Evolutionary conservation across 768 basidiomycete species (phyloP), one percentile per base, ranked within the genome.

Genomic region (Daedaleopsis nitida): DNA sequence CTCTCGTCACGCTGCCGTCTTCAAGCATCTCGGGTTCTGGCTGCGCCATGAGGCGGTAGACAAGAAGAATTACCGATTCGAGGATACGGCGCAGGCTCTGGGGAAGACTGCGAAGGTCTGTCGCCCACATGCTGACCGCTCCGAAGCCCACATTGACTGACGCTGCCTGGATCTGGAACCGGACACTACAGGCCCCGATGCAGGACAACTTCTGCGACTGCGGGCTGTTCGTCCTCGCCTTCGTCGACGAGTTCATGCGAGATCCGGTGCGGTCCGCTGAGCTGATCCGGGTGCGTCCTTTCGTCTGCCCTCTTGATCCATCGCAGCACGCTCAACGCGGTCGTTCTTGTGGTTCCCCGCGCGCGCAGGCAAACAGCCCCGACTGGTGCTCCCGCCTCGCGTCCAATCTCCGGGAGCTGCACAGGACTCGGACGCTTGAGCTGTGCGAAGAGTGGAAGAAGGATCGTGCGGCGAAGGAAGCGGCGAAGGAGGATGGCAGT

Each of bases 141-240:
- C n/a, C n/a, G n/a, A n/a, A n/a, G n/a, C 44, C 10, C 5, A 23
- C 19, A 27, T 11, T 16, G 21, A 12, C 13, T 27, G 14, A 49
- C 38, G 50, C 45, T 32, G n/a, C 7, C 17, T 49, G n/a, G 49
- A 8, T 4, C 17, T 14, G 23, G 13, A 4, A 13, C 10, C 23
- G 47, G 39, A 42, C 11, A 3, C 39, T 8, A 10, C 65, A 96
- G 93, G 92, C 95, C 4, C 96, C 96, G 4, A 77, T 79, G 23
- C 97, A 99, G 70, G 85, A 86, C 16, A 98, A 98, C 70, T 92
- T 80, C 64, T 92, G 88, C 69, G 96, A 98, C 72, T 99, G 97
- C 66, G 97, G 97, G 7, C 72, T 97, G 32, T 99, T 92, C 72
- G 80, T 98, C 13, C 78, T 98, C 12, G 94, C 98, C 69, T 93